phyloP scores from a whole-genome alignment of 768 basidiomycete species.

The Xerocomellus chrysenteron region DNA sequence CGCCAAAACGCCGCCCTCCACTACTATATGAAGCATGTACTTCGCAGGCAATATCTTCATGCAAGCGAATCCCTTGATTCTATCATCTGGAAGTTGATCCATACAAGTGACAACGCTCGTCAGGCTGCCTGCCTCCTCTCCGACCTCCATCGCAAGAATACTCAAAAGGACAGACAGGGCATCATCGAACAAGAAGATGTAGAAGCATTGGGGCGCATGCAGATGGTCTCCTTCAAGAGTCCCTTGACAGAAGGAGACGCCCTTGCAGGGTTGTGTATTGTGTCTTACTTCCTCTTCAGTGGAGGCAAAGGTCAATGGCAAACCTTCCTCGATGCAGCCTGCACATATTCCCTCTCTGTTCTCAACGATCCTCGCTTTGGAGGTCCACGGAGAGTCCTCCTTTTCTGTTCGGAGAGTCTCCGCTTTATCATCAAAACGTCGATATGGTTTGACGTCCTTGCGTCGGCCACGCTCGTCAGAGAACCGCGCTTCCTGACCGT shows the following conservation, averaged over 20 bases:
- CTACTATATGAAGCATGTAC: constrained; percentile 62
- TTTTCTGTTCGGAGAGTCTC: constrained; percentile 47
- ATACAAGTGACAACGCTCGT: constrained; percentile 45
- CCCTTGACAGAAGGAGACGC: constrained; percentile 61
- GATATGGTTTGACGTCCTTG: constrained; percentile 86
- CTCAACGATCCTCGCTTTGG: constrained; percentile 39
- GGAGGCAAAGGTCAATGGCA: constrained; percentile 74
- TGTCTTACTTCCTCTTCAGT: constrained; percentile 75
- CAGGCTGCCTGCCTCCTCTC: constrained; percentile 65
- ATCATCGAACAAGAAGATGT: constrained; percentile 25
- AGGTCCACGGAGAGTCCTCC: constrained; percentile 46
- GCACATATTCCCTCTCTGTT: constrained; percentile 49
- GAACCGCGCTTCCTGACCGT: constrained; percentile 55
- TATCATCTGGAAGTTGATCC: constrained; percentile 53
- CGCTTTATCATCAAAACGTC: constrained; percentile 80
- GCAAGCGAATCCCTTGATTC: constrained; percentile 47
- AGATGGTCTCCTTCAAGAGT: constrained; percentile 19
- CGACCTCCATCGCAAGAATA: constrained; percentile 47
- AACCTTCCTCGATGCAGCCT: constrained; percentile 62
- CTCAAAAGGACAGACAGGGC: constrained; percentile 24
- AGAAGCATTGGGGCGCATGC: constrained; percentile 26
- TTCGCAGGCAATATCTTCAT: constrained; percentile 68
- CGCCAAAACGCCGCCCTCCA: constrained; percentile 22
- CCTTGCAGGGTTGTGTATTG: constrained; percentile 72
- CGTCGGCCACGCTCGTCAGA: constrained; percentile 65